Percentiles rank a stretch among this genome's conserved stretches.
Conservation (phyloP, 2,329 filamentous ascomycete genomes). For the Cercospora sp. region DNA sequence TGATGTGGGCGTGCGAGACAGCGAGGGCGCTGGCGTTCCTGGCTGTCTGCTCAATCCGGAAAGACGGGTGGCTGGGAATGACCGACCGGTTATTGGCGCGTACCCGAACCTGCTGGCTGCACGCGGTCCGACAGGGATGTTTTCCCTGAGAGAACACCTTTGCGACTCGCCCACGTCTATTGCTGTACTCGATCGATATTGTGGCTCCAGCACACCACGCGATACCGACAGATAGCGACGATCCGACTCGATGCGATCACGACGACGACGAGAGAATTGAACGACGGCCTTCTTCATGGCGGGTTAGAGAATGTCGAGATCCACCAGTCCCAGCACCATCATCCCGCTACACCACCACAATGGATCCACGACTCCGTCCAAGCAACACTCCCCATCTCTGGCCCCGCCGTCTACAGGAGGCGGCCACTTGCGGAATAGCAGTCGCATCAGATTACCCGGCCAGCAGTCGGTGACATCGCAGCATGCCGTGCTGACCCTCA, state of each 20-base stretch:
- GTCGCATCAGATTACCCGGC: conserved; percentile 35
- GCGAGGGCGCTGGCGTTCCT: neutral
- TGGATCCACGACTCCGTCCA: conserved; percentile 34
- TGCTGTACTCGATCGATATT: neutral
- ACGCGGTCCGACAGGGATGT: conserved; percentile 1
- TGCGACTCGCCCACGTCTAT: neutral
- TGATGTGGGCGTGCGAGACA: conserved; percentile 1
- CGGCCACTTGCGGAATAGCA: conserved; percentile 34
- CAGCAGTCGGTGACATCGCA: conserved; percentile 49
- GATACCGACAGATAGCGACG: neutral
- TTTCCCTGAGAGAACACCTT: conserved; percentile 3
- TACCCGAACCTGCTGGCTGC: neutral
- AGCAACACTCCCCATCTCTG: conserved; percentile 13
- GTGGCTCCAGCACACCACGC: neutral
- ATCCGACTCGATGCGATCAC: conserved; percentile 6
- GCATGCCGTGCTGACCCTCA: conserved; percentile 68
- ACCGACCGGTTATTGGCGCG: neutral
- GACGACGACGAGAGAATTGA: conserved; percentile 9
- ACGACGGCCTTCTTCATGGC: conserved; percentile 37
- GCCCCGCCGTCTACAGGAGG: conserved; percentile 3
- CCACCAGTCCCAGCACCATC: conserved; percentile 52
- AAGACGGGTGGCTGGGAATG: neutral
- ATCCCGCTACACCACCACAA: conserved; percentile 58
- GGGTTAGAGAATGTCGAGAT: conserved; percentile 60
- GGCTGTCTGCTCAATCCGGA: neutral